Percentiles rank a stretch among this genome's conserved stretches.
Conservation (phyloP, 1,284 basidiomycete genomes). For the Trichosporon sp. region DNA sequence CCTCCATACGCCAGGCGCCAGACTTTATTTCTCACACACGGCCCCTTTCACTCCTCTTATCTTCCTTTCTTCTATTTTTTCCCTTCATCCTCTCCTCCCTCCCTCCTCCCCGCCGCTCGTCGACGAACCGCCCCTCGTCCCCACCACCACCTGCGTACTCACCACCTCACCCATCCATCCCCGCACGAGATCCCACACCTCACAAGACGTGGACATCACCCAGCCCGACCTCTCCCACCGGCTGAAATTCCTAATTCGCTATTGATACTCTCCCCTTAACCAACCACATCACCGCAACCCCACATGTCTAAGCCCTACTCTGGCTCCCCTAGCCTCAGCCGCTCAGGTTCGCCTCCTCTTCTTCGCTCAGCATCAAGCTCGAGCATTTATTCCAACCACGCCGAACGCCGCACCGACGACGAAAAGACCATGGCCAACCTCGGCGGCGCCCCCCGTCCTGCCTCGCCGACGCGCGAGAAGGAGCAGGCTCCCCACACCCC, state of each 20-base stretch:
- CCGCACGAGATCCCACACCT: background rate
- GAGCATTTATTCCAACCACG: slow-evolving; percentile 21
- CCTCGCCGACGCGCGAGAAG: slow-evolving; percentile 15
- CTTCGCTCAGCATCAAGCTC: slow-evolving; percentile 23
- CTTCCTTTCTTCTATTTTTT: background rate
- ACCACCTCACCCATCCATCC: background rate
- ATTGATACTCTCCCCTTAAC: background rate
- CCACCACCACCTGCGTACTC: background rate
- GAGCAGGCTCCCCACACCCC: slow-evolving; percentile 12
- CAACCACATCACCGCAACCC: background rate
- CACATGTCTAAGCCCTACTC: slow-evolving; percentile 41
- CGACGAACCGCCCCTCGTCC: background rate
- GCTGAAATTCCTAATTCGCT: background rate
- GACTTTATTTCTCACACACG: background rate
- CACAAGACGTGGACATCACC: background rate
- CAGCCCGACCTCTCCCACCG: background rate
- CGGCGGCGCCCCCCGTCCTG: slow-evolving; percentile 21
- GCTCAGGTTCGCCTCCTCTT: slow-evolving; percentile 34
- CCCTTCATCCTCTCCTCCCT: background rate
- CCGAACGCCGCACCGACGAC: slow-evolving; percentile 21
- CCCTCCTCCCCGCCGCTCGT: background rate
- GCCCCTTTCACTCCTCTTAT: background rate
- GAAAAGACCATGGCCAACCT: slow-evolving; percentile 28
- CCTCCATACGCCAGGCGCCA: background rate
- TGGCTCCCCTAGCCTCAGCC: slow-evolving; percentile 36